Conservation (phyloP, 106 monocot species). For the Posidonia australis region DNA sequence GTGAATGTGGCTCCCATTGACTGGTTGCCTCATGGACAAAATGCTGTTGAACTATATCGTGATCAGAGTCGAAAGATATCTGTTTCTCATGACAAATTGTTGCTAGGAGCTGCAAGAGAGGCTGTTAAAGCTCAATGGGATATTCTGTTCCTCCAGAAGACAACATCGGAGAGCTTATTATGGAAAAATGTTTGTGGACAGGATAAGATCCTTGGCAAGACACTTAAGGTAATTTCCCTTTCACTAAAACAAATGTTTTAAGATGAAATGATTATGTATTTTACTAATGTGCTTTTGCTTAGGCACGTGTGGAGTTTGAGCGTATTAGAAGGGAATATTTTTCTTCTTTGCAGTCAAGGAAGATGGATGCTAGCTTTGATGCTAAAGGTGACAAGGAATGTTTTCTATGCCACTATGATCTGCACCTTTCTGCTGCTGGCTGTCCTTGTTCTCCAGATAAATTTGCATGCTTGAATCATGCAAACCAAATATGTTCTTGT, state of each 20-base stretch:
- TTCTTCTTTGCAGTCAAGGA: slow-evolving; percentile 40
- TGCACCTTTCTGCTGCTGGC: slow-evolving; percentile 72
- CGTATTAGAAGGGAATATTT: slow-evolving; percentile 38
- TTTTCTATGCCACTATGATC: slow-evolving; percentile 70
- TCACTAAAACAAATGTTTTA: neutral
- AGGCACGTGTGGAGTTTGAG: slow-evolving; percentile 60
- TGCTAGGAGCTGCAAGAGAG: slow-evolving; percentile 84
- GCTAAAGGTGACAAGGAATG: slow-evolving; percentile 66
- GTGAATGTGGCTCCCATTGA: slow-evolving; percentile 90
- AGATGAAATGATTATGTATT: neutral
- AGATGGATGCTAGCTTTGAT: slow-evolving; percentile 72
- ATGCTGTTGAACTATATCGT: slow-evolving; percentile 77
- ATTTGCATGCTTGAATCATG: slow-evolving; percentile 77
- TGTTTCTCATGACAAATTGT: slow-evolving; percentile 80
- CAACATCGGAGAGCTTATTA: neutral
- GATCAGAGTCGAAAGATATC: slow-evolving; percentile 66
- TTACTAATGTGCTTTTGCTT: slow-evolving; percentile 2
- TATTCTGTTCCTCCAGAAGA: slow-evolving; percentile 8
- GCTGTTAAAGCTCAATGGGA: slow-evolving; percentile 73
- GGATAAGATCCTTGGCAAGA: neutral
- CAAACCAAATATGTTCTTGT: slow-evolving; percentile 68
- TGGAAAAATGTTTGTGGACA: slow-evolving; percentile 7
- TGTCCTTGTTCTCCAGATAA: slow-evolving; percentile 58
- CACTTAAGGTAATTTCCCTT: slow-evolving; percentile 1
- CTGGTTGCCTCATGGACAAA: slow-evolving; percentile 89